A percentile compares a stretch with the other conserved stretches of the same genome.
Evolutionary conservation across 2,329 filamentous ascomycete species (phyloP).

Genomic region (Samsoniella hepiali): DNA sequence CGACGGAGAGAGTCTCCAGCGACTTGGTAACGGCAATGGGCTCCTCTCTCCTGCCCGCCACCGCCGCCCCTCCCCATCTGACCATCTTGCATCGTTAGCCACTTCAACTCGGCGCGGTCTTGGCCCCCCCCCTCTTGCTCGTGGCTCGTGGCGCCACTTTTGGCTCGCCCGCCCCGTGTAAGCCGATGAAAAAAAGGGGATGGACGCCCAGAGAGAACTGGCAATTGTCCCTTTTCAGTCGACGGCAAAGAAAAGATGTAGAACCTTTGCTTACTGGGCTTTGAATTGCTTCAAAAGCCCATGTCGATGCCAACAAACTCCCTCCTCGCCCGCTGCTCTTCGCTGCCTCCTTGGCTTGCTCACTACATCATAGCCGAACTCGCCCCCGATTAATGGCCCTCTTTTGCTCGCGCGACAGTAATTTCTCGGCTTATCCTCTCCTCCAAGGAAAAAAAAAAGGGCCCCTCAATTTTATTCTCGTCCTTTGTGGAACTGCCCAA

Average conservation of each 20-base stretch:
- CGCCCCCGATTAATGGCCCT: not conserved
- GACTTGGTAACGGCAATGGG: not conserved
- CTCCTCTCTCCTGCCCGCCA: not conserved
- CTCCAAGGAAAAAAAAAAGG: not conserved
- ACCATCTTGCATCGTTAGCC: conserved; percentile 14
- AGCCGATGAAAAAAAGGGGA: conserved; percentile 5
- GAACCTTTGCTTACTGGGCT: too few relatives aligned
- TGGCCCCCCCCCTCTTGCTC: not conserved
- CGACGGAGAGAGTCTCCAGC: not conserved
- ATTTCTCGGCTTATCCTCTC: conserved; percentile 11
- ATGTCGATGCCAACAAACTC: not conserved
- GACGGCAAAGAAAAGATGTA: too few relatives aligned
- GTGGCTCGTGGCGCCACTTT: conserved; percentile 7
- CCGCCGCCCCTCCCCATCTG: not conserved
- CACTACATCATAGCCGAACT: not conserved
- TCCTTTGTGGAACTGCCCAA: not conserved
- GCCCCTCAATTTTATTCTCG: conserved; percentile 10
- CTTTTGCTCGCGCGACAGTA: not conserved
- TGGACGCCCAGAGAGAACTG: not conserved
- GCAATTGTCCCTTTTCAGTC: not conserved
- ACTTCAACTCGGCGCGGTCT: not conserved
- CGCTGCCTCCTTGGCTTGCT: not conserved
- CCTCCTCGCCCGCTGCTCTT: not conserved
- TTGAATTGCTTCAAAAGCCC: not conserved
- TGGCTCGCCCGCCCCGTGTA: conserved; percentile 1